Evolutionary conservation across 2,329 filamentous ascomycete species (phyloP), one percentile per base, ranked within the genome.

Genomic region (Diaporthe caulivora): DNA sequence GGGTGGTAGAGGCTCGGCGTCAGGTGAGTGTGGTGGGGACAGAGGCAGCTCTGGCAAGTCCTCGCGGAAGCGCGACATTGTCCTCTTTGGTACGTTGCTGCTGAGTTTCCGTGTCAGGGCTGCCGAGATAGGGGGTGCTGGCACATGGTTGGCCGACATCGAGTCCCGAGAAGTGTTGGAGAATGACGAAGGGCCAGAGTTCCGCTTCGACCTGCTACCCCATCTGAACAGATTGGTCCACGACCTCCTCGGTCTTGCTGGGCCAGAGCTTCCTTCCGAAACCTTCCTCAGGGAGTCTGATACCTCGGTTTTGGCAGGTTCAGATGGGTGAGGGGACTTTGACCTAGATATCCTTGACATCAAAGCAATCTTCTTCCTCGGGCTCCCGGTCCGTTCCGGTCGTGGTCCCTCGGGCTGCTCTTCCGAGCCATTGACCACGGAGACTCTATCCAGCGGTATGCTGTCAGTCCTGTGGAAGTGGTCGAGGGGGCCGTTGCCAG

Each of bases 151-250:
- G 77, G 87, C 37, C 84, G 80, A 80, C 87, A 98, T 96, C 21
- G 95, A 97, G 79, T 98, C 95, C 76, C 95, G 90, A 1, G 95
- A 98, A 0, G 95, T 94, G 79, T 98, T 98, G 6, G 95, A 95
- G 80, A 97, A 97, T n/a, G 95, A 95, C 0, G 94, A 93, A 4
- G 93, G 89, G 2, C 81, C 88, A 80, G 88, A 83, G 80, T 85
- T 80, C 82, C 90, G 82, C 84, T 89, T 86, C 81, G 86, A 87
- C 86, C 89, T 86, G 83, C 86, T 87, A 37, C 90, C 90, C 81
- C 93, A 93, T 78, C 90, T 91, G 83, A 98, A 94, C 47, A 98
- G 89, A 0, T 93, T 92, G 5, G 91, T 90, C 86, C 95, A 93
- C 0, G 92, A 88, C 47, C 74, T 65, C 49, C 68, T 55, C 78